A percentile compares a stretch with the other conserved stretches of the same genome.
These are phyloP conservation scores for Oropetium thomaeum DNA, from an alignment of 176 grass and related monocot species.

Conservation along the genomic window DNA sequence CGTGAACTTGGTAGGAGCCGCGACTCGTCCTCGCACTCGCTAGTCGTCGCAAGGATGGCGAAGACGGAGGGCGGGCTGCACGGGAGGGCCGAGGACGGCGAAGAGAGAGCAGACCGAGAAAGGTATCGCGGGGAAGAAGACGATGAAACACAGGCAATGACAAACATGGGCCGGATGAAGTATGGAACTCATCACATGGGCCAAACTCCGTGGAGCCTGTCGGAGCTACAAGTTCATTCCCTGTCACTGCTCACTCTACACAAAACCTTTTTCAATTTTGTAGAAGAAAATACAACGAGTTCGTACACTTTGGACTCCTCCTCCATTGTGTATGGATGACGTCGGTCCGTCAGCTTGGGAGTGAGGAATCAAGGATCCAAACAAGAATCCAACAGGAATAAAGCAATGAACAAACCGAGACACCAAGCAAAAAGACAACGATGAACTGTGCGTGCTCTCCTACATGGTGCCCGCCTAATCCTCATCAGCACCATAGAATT, in stretches of 20 bases:
- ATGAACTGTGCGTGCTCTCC: not conserved
- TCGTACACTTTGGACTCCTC: not conserved
- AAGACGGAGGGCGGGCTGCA: not conserved
- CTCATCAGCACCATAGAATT: constrained; percentile 11
- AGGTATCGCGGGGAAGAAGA: no score
- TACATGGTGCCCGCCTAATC: not conserved
- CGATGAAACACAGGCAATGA: not conserved
- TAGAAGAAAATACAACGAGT: not conserved
- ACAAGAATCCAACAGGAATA: not conserved
- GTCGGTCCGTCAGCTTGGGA: not conserved
- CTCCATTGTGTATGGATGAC: not conserved
- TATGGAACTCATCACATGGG: not conserved
- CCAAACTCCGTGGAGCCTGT: not conserved
- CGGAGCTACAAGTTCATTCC: not conserved
- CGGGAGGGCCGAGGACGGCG: no score
- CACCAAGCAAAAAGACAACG: constrained; percentile 6
- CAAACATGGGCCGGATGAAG: not conserved
- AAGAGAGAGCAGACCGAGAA: not conserved
- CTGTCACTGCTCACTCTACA: not conserved
- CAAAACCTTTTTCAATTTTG: not conserved
- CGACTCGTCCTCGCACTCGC: not conserved
- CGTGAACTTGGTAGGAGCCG: not conserved
- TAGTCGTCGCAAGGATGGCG: not conserved
- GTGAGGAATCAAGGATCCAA: not conserved
- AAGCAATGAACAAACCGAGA: not conserved